A percentile compares a stretch with the other conserved stretches of the same genome.
Conservation (phyloP, 306 rosid species). For the Sechiopsis laciniata region DNA sequence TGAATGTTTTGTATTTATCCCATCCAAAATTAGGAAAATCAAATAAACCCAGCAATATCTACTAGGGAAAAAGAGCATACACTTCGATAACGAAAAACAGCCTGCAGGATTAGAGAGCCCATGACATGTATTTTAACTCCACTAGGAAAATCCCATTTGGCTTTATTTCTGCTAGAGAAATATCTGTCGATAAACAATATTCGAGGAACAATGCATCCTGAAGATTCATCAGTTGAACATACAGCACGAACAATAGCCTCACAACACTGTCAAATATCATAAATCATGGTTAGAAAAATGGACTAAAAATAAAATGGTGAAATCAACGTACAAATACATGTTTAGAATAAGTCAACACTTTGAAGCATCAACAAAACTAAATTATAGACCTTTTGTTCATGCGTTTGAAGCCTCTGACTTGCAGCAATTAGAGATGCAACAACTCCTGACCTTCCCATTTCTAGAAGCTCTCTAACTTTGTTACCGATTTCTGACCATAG, state of each 20-base stretch:
- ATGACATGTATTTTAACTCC: conserved; percentile 56
- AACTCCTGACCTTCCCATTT: conserved; percentile 88
- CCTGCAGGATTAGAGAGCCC: conserved; percentile 86
- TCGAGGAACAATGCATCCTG: conserved; percentile 66
- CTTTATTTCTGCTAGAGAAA: conserved; percentile 51
- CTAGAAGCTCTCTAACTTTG: conserved; percentile 57
- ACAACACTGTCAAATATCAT: conserved; percentile 56
- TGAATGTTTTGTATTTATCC: not conserved
- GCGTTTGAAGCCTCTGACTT: conserved; percentile 67
- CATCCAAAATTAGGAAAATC: not conserved
- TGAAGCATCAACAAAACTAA: conserved; percentile 23
- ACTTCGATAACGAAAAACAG: conserved; percentile 42
- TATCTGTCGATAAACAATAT: conserved; percentile 73
- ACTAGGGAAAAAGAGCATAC: conserved; percentile 30
- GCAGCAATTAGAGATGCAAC: conserved; percentile 75
- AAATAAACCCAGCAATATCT: not conserved
- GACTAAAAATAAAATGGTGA: not conserved
- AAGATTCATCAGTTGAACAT: conserved; percentile 48
- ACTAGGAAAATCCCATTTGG: conserved; percentile 66
- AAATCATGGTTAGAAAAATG: conserved; percentile 25
- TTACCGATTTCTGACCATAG: conserved; percentile 81
- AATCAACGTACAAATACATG: not conserved
- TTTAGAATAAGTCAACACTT: not conserved
- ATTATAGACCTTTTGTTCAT: conserved; percentile 58
- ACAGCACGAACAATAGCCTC: conserved; percentile 64